phyloP scores from a whole-genome alignment of 1,139 yeast genomes.

The Yamadazyma friedrichii region DNA sequence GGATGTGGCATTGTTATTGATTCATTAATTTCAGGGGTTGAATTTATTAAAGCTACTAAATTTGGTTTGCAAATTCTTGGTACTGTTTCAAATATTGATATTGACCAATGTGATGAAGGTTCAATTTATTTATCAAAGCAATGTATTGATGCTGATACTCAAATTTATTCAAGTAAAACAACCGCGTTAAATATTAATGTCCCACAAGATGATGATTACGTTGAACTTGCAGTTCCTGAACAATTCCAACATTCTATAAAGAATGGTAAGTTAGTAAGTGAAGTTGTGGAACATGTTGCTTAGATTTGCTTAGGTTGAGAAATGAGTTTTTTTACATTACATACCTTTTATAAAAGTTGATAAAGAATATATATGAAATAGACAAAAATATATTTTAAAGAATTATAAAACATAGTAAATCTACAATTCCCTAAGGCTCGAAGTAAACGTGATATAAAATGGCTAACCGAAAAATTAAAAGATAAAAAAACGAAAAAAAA shows the following conservation, averaged over 20 bases:
- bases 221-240: conserved; percentile 83
- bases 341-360: not conserved
- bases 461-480: too few species aligned
- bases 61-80: conserved; percentile 87
- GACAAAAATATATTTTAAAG: too few species aligned
- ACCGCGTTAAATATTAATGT: conserved; percentile 83
- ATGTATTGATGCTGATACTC: conserved; percentile 62
- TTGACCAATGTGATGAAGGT: conserved; percentile 90
- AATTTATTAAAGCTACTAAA: conserved; percentile 75
- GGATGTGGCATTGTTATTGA: conserved; percentile 80
- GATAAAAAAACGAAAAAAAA: too few species aligned
- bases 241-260: conserved; percentile 67
- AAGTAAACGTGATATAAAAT: too few species aligned
- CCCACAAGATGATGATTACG: conserved; percentile 62
- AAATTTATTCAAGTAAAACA: conserved; percentile 75
- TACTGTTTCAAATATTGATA: conserved; percentile 72
- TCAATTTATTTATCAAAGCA: conserved; percentile 72
- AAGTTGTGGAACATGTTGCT: conserved; percentile 50
- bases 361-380: not conserved
- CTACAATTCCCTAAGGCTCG: too few species aligned
- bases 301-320: conserved; percentile 14
- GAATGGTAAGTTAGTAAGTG: conserved; percentile 40
- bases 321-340: too few species aligned
- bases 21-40: conserved; percentile 83
- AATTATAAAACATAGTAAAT: too few species aligned